Evolutionary conservation across 108 stramenopile species (phyloP), one percentile per base, ranked within the genome.

Genomic region (Aureococcus anophagefferens): DNA sequence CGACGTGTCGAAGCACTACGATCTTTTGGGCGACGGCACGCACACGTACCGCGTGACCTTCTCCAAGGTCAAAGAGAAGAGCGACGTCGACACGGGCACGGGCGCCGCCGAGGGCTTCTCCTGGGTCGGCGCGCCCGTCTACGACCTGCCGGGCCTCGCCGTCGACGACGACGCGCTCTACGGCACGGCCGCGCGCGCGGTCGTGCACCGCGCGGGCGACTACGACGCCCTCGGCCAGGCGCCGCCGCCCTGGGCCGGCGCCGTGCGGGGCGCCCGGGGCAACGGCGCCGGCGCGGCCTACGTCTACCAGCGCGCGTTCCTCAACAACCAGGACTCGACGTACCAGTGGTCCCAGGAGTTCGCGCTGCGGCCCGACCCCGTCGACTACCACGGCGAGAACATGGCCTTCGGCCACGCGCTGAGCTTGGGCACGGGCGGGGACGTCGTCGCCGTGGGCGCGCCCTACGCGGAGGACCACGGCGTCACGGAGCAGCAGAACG

Each of bases 21-120:
- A 46, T n/a, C 66, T 63, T 25, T 73, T 63, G 45, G 71, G 73
- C 36, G 76, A 68, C 66, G 73, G 59, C 15, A 79, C 80, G 46
- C 77, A 77, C 37, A 66, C 79, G 16, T 87, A 80, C 77, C 68
- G 71, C 11, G 79, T 87, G 21, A 81, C 79, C 44, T 85, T 85
- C 72, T 14, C 72, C 30, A 77, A 80, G 0, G 74, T 83, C n/a
- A 82, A 85, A 46, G 65, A 59, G 37, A 68, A 68, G 32, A 83
- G 79, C 16, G 74, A 80, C 0, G 79, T 80, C 62, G 86, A 82
- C 40, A 13, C 5, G 40, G n/a, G n/a, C n/a, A n/a, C n/a, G n/a
- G n/a, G n/a, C n/a, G n/a, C n/a, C n/a, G 37, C 4, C 37, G 7
- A 11, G 37, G 37, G 37, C 37, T 4, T 4, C 37, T 4, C 37